phyloP scores from a whole-genome alignment of 257 asterid species.

The Eustoma russellianum region DNA sequence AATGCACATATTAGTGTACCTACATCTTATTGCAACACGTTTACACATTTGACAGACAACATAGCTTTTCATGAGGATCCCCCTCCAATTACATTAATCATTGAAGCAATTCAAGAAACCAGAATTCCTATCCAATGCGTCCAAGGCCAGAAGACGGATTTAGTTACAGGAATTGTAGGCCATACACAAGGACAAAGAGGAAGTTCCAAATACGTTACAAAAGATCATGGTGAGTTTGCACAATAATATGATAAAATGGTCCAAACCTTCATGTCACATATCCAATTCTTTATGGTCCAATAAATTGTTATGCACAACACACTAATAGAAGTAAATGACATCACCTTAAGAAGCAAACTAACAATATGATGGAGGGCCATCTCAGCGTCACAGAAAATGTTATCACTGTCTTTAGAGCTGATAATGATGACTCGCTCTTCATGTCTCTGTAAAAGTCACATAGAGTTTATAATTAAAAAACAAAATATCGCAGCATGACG shows the following conservation, averaged over 20 bases:
- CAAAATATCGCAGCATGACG: conserved; percentile 7
- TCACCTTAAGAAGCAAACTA: conserved; percentile 73
- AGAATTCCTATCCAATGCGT: too few species aligned
- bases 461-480: neutral
- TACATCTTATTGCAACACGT: too few species aligned
- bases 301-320: neutral
- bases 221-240: neutral
- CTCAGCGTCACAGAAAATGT: conserved; percentile 75
- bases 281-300: too few species aligned
- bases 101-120: too few species aligned
- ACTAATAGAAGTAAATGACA: conserved; percentile 3
- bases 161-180: too few species aligned
- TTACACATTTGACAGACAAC: too few species aligned
- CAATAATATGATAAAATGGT: too few species aligned
- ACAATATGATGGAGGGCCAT: conserved; percentile 92
- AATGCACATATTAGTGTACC: too few species aligned
- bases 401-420: conserved; percentile 73
- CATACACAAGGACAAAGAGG: too few species aligned
- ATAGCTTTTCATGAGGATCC: too few species aligned
- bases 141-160: too few species aligned
- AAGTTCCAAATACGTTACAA: neutral
- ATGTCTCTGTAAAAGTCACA: conserved; percentile 46
- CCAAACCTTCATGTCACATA: neutral
- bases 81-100: too few species aligned
- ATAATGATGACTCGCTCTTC: conserved; percentile 92